Base-by-base conservation (phyloP, 2,329 filamentous ascomycete genomes). In the Elsinoe batatas region DNA sequence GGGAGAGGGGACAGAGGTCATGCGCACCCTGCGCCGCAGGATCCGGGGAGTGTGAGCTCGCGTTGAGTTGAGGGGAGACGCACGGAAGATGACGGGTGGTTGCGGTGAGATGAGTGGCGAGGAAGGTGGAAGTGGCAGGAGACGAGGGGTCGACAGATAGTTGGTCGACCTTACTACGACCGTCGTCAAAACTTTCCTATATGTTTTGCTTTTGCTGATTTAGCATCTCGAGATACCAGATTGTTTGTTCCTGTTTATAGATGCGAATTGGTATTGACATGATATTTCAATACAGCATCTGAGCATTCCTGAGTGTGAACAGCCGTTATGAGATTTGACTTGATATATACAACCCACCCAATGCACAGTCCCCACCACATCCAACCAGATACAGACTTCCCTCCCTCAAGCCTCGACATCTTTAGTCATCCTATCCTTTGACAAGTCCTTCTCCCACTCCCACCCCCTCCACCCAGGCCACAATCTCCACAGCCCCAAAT, bases 401-500 rank as follows among this genome's bases (percentile, higher is more conserved):
- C n/a, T 5, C 5, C 15, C 11, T 55, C 53, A 55, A 22, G 53
- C 53, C 42, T 55, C 53, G 8, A 44, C 40, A 44, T 55, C 53
- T 37, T 55, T 55, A 5, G 4, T n/a, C 53, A 33, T 35, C 38
- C 12, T 26, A 26, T 44, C 40, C 40, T 22, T 44, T 15, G 5
- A 10, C 40, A 33, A 18, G 17, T 55, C 53, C 22, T 33, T 36
- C 53, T 55, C 53, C 53, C 53, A 55, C 17, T 55, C 53, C 53
- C 53, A 55, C 15, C 46, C 20, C 38, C 53, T 44, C 53, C 53
- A 55, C 1, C 40, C 40, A 6, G 53, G 53, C 32, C 40, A 44
- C 12, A 55, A n/a, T 26, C 42, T 42, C 32, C 40, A 55, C 8
- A 67, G 50, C 5, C 66, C 66, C 18, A 67, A 59, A 67, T 72